phyloP scores from a whole-genome alignment of 108 stramenopile species.

The Aurantiochytrium sp. region DNA sequence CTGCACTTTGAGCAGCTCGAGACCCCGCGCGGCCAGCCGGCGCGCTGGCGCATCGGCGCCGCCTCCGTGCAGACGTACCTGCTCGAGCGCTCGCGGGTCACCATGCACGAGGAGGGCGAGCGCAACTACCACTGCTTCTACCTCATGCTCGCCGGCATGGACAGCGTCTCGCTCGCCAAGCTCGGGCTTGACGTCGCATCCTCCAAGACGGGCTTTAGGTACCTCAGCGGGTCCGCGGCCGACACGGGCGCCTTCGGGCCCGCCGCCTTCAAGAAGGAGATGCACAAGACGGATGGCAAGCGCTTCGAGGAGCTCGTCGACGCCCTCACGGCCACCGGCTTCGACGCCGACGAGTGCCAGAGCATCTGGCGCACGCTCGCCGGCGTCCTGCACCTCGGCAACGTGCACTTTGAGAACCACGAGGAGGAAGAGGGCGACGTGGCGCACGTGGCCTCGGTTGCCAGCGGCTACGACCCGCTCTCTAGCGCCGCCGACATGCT shows the following conservation, averaged over 20 bases:
- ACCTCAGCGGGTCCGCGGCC: too few relatives aligned
- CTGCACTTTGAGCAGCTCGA: conserved; percentile 33
- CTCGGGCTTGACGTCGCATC: not conserved
- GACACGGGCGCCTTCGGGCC: too few relatives aligned
- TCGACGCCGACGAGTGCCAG: not conserved
- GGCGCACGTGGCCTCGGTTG: not conserved
- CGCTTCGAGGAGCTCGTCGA: conserved; percentile 29
- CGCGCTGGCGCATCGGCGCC: not conserved
- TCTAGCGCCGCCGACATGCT: not conserved
- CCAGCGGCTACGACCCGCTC: not conserved
- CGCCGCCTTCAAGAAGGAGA: not conserved
- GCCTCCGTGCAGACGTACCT: conserved; percentile 35
- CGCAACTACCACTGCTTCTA: conserved; percentile 46
- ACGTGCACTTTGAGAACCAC: conserved; percentile 38
- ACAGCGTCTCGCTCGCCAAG: not conserved
- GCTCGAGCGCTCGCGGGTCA: conserved; percentile 39
- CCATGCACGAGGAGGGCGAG: conserved; percentile 31
- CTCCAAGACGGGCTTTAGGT: too few relatives aligned
- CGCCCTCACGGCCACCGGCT: conserved; percentile 22
- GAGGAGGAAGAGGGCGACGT: conserved; percentile 35
- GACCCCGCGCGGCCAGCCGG: not conserved
- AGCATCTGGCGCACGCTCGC: conserved; percentile 40
- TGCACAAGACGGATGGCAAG: conserved; percentile 22
- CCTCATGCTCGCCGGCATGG: conserved; percentile 36
- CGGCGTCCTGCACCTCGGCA: conserved; percentile 56